Base-by-base conservation (phyloP, 2,329 filamentous ascomycete species). In the Knoxdaviesia proteae region DNA sequence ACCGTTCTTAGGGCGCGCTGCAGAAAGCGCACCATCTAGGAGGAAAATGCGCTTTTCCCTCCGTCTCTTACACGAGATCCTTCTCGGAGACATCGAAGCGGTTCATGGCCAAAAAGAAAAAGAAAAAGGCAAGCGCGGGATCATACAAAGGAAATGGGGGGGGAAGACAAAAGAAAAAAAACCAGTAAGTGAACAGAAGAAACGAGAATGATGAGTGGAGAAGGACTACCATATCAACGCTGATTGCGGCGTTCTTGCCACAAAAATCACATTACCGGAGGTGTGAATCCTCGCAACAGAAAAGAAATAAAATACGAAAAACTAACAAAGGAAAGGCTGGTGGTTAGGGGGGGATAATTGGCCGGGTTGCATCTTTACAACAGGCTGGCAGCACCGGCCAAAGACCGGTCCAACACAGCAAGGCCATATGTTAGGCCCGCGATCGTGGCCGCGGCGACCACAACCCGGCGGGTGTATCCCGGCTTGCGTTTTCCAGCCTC, bases 351-450 rank as follows among this genome's bases (percentile, higher is more conserved):
- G 30, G 38, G 7, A 10, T 10, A 33, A 20, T 20, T 20, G 20
- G 20, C 20, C 20, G 3, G 2, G 20, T 20, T 20, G 20, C 3
- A 20, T 20, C 20, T 20, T 20, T 20, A 20, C 20, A 20, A 20
- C 20, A 20, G 3, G 20, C 20, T 20, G 20, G 20, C 20, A 20
- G 20, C 20, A 20, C 20, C 20, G 20, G 20, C 20, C 20, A 20
- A 20, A 20, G 20, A 20, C 20, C 20, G 20, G 20, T 20, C 20
- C 20, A 74, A 58, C 9, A 74, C 64, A 6, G 74, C 73, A 20
- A 72, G 57, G 1, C 65, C 67, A 50, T 79, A 81, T 1, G 67
- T 67, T 3, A 68, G 56, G 1, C 66, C 72, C 1, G 64, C 70
- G 2, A 73, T 58, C 56, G 66, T 72, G 0, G 61, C 61, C 2